Evolutionary conservation across 1,284 basidiomycete genomes (phyloP).

Genomic region (Rhodofomes roseus): DNA sequence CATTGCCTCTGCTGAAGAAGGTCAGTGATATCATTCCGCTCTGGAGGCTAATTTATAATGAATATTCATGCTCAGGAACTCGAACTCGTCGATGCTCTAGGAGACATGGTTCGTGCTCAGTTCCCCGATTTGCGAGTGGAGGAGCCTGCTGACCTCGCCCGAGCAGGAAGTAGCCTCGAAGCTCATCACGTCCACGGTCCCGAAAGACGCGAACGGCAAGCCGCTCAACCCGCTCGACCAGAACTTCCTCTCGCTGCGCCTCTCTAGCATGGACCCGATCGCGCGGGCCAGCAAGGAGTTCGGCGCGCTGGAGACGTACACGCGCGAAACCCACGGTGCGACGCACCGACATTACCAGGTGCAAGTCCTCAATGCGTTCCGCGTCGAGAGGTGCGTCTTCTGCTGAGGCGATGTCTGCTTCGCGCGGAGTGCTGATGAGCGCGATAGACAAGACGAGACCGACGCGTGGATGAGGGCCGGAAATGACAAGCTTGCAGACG

Average conservation of each 20-base stretch:
- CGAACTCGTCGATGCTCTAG: slow-evolving; percentile 62
- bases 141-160: background rate
- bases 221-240: slow-evolving; percentile 56
- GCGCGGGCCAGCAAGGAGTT: slow-evolving; percentile 44
- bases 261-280: slow-evolving; percentile 53
- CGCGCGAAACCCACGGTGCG: slow-evolving; percentile 50
- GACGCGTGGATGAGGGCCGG: slow-evolving; percentile 50
- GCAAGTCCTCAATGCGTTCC: slow-evolving; percentile 47
- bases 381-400: slow-evolving; percentile 47
- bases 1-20: slow-evolving; percentile 38
- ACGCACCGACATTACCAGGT: slow-evolving; percentile 47
- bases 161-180: slow-evolving; percentile 55
- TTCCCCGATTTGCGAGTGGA: too few relatives aligned
- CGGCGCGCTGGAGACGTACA: slow-evolving; percentile 44
- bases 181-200: slow-evolving; percentile 43
- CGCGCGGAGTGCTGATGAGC: background rate
- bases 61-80: slow-evolving; percentile 42
- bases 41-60: background rate
- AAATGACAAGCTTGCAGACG: slow-evolving; percentile 39
- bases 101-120: slow-evolving; percentile 50
- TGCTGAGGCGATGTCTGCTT: background rate
- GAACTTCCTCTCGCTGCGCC: slow-evolving; percentile 50
- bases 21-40: slow-evolving; percentile 21
- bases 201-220: slow-evolving; percentile 38
- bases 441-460: slow-evolving; percentile 42